Base-by-base conservation (phyloP, 1,284 basidiomycete species). In the Apiotrichum sp. region DNA sequence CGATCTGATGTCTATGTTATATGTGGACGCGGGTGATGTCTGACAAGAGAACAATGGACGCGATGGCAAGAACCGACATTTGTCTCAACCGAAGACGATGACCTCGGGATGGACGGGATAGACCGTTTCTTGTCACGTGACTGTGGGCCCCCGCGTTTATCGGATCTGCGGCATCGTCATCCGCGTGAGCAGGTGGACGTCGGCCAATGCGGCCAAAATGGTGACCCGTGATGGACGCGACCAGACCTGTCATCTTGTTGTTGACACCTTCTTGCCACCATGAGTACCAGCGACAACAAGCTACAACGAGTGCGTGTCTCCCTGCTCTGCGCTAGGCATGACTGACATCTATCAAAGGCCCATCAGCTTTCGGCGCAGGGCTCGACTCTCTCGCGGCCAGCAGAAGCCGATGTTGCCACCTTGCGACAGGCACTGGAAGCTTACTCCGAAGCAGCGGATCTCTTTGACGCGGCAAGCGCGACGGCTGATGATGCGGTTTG, bases 281-380 rank as follows among this genome's bases (percentile, higher is more conserved):
- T 61, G 61, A 61, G 57, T 38, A 48, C 3, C 43, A 52, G 56
- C 13, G 57, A 64, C 44, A 59, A 62, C 53, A 43, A 52, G 8
- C 56, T 65, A n/a, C 55, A 61, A 31, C 48, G 61, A 32, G 64
- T 62, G 32, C n/a, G 53, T 50, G 1, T 7, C 49, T 41, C 29
- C 16, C 41, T 6, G 13, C 2, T 6, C 39, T 49, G 10, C 13
- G 13, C 22, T 35, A 22, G 33, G 14, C 47, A 9, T 3, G 6
- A 35, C 47, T 56, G 35, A 56, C 55, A 47, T 11, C 39, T 48
- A 53, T 49, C 44, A 52, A 39, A 74, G 68, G 74, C 74, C 32
- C 73, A 76, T 53, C 62, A 68, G 13, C 65, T 76, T 31, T 73
- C 71, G 0, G 65, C 70, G 3, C 59, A 71, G 53, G 74, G 70